Percentiles rank a stretch among this genome's conserved stretches.
phyloP scores from a whole-genome alignment of 2,329 filamentous ascomycete species.

The Aspergillus luchuensis region DNA sequence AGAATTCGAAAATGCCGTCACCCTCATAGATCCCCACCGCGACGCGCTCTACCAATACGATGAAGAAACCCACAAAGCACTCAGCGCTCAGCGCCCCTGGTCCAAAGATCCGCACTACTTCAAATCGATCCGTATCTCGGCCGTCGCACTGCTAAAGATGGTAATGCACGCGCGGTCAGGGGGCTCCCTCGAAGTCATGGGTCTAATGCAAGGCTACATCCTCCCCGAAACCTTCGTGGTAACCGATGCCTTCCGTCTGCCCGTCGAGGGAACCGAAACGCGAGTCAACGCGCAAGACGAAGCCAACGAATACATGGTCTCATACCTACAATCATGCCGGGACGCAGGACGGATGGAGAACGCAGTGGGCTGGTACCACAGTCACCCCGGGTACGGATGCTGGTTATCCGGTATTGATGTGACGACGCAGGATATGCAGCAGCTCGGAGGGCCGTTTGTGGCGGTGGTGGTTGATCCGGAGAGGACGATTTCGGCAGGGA shows the following conservation, averaged over 20 bases:
- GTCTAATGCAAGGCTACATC: constrained; percentile 94
- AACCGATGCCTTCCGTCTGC: constrained; percentile 89
- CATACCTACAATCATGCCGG: constrained; percentile 75
- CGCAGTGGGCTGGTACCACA: constrained; percentile 97
- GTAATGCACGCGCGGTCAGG: constrained; percentile 98
- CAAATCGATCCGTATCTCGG: constrained; percentile 89
- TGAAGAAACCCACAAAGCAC: constrained; percentile 65
- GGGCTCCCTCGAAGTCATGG: constrained; percentile 92
- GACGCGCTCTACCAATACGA: constrained; percentile 92
- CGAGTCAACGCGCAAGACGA: constrained; percentile 94
- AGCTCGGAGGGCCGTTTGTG: constrained; percentile 89
- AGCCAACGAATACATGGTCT: constrained; percentile 94
- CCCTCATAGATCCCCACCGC: constrained; percentile 79
- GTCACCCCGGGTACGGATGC: constrained; percentile 95
- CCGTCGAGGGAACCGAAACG: constrained; percentile 98
- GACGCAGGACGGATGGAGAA: constrained; percentile 82
- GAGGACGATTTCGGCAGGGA: constrained; percentile 88
- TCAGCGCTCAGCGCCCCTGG: constrained; percentile 72
- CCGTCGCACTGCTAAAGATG: constrained; percentile 96
- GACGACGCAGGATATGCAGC: constrained; percentile 80
- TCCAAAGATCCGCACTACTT: constrained; percentile 78
- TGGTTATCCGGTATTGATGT: constrained; percentile 98
- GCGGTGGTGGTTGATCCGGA: constrained; percentile 97
- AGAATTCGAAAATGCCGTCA: constrained; percentile 87
- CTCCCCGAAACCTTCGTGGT: constrained; percentile 81